Evolutionary conservation across 306 rosid species (phyloP).

Genomic region (Fragaria vesca): DNA sequence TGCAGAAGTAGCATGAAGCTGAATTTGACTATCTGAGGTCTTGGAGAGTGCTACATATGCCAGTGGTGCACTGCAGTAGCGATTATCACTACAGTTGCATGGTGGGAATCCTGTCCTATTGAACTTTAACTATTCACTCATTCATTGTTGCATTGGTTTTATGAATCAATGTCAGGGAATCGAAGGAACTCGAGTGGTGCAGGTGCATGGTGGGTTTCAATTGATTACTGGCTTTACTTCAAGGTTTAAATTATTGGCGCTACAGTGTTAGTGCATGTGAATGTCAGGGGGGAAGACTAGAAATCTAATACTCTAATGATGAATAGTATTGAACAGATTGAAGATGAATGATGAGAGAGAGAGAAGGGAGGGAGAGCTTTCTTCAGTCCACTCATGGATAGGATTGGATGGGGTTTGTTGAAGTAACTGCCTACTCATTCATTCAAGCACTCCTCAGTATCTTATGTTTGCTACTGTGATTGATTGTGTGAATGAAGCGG

Average conservation of each 20-base stretch:
- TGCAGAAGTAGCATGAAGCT: not conserved
- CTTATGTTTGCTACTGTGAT: conserved; percentile 30
- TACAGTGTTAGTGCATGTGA: conserved; percentile 4
- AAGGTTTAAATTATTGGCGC: not conserved
- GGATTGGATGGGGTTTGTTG: conserved; percentile 36
- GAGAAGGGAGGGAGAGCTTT: conserved; percentile 45
- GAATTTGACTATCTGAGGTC: not conserved
- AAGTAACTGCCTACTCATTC: conserved; percentile 62
- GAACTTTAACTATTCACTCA: not conserved
- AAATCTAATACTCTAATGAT: not conserved
- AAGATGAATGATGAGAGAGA: not conserved
- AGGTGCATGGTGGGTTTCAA: conserved; percentile 10
- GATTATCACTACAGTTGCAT: not conserved
- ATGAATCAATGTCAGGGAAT: conserved; percentile 9
- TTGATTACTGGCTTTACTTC: not conserved
- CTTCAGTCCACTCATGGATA: conserved; percentile 56
- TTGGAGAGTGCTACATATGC: not conserved
- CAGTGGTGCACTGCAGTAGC: not conserved
- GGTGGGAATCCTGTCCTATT: not conserved
- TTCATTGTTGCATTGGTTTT: not conserved
- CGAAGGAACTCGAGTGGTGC: conserved; percentile 9
- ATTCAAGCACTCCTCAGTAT: conserved; percentile 41
- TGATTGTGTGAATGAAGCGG: conserved; percentile 63
- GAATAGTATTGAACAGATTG: not conserved
- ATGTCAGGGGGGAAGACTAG: not conserved